phyloP scores from a whole-genome alignment of 768 basidiomycete species.

The Lepiota brunneoincarnata region DNA sequence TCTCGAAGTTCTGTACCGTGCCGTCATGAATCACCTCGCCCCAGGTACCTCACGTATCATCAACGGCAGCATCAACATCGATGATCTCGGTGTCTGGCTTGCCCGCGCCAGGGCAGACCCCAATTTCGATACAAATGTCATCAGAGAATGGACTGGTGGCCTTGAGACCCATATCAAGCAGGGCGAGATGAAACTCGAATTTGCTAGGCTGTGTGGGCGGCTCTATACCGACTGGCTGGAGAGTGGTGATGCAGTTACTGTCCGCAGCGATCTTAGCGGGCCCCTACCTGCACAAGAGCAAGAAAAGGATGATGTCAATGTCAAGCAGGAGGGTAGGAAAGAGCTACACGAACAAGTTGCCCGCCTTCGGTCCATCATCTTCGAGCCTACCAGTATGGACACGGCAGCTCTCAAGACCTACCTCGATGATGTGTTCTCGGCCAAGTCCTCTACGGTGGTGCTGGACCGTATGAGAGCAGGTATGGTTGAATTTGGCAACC shows the following conservation, averaged over 20 bases:
- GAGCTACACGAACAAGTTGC: conserved; percentile 41
- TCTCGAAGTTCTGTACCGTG: not conserved
- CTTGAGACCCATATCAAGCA: conserved; percentile 38
- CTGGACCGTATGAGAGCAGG: conserved; percentile 28
- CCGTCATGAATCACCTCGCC: conserved; percentile 3
- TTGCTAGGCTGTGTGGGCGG: conserved; percentile 38
- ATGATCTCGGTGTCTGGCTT: conserved; percentile 34
- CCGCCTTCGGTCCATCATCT: conserved; percentile 37
- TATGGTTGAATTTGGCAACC: conserved; percentile 24
- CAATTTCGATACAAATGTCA: conserved; percentile 31
- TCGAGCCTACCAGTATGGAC: conserved; percentile 34
- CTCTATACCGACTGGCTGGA: conserved; percentile 43
- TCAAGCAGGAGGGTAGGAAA: conserved; percentile 34
- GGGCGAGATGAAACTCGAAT: conserved; percentile 34
- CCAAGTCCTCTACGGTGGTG: conserved; percentile 25
- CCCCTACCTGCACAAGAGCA: conserved; percentile 11
- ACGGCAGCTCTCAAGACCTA: conserved; percentile 28
- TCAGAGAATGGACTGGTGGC: conserved; percentile 34
- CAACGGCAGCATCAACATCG: conserved; percentile 24
- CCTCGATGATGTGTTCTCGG: conserved; percentile 35
- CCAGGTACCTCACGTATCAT: conserved; percentile 10
- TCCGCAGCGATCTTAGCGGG: conserved; percentile 17
- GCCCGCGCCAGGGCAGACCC: conserved; percentile 40
- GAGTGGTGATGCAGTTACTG: conserved; percentile 37
- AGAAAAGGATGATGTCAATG: conserved; percentile 7